Evolutionary conservation across 2,329 filamentous ascomycete genomes (phyloP).

Genomic region (Volutella citrinella): DNA sequence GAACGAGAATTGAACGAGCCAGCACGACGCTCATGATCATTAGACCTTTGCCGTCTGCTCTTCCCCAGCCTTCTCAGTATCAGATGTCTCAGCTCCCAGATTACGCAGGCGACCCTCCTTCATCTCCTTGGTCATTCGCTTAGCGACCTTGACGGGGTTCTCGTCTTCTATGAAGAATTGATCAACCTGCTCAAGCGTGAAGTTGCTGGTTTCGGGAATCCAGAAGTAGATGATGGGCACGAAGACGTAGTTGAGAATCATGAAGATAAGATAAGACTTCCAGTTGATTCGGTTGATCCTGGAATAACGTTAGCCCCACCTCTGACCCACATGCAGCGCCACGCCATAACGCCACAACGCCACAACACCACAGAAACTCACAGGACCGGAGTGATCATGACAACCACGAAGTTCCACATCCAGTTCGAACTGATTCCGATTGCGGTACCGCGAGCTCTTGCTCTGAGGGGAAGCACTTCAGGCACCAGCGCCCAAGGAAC

Average conservation of each 20-base stretch:
- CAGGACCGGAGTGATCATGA: slow-evolving; percentile 50
- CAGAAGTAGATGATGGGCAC: slow-evolving; percentile 41
- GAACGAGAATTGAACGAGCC: no score
- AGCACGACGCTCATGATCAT: no score
- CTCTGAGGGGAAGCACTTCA: slow-evolving; percentile 33
- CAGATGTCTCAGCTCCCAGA: slow-evolving; percentile 7
- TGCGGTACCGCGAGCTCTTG: slow-evolving; percentile 30
- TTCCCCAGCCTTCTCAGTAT: slow-evolving; percentile 7
- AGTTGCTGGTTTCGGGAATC: slow-evolving; percentile 51
- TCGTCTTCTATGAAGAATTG: slow-evolving; percentile 17
- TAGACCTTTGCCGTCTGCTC: background rate
- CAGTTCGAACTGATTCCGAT: slow-evolving; percentile 34
- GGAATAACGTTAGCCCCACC: no score
- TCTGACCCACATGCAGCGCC: no score
- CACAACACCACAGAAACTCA: no score
- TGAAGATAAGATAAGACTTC: slow-evolving; percentile 52
- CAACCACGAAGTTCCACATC: slow-evolving; percentile 38
- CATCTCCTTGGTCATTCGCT: slow-evolving; percentile 10
- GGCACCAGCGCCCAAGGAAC: slow-evolving; percentile 36
- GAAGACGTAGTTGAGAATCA: slow-evolving; percentile 42
- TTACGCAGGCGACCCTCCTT: slow-evolving; percentile 8
- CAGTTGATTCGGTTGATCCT: slow-evolving; percentile 43
- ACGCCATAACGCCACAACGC: no score
- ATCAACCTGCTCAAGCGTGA: slow-evolving; percentile 50
- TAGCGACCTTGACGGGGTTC: slow-evolving; percentile 7